Percentiles rank a stretch among this genome's conserved stretches.
Evolutionary conservation across 768 basidiomycete species (phyloP).

Genomic region (Podaxis rugospora): DNA sequence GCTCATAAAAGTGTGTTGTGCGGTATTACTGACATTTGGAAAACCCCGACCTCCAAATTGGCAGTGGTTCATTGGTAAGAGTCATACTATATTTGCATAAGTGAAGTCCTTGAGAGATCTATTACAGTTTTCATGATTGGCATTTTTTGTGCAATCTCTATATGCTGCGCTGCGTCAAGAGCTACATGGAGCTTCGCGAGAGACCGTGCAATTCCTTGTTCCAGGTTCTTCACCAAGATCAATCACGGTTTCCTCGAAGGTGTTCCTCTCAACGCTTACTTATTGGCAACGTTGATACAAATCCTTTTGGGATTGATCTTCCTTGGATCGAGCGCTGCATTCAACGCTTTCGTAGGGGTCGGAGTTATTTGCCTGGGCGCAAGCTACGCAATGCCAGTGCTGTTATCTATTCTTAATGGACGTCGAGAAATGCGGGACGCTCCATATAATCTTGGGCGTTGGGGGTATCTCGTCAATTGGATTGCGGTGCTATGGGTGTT

Average conservation of each 20-base stretch:
- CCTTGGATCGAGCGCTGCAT: conserved; percentile 57
- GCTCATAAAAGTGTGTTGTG: conserved; percentile 5
- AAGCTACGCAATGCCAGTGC: conserved; percentile 61
- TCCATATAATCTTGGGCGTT: conserved; percentile 43
- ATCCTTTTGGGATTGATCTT: conserved; percentile 59
- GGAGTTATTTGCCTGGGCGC: conserved; percentile 62
- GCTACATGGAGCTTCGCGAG: conserved; percentile 71
- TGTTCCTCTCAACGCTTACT: conserved; percentile 56
- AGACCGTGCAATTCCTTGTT: conserved; percentile 60
- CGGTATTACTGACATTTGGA: neutral
- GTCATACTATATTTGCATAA: neutral
- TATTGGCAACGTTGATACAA: conserved; percentile 55
- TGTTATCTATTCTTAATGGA: conserved; percentile 42
- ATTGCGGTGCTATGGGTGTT: conserved; percentile 54
- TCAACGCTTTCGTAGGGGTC: conserved; percentile 66
- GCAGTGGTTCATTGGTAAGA: conserved; percentile 15
- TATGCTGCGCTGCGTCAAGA: conserved; percentile 62
- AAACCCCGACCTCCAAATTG: conserved; percentile 18
- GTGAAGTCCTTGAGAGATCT: neutral
- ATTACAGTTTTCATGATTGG: conserved; percentile 46
- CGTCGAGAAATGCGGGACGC: conserved; percentile 43
- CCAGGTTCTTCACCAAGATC: conserved; percentile 43
- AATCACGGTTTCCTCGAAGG: conserved; percentile 29
- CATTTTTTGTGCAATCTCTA: conserved; percentile 63
- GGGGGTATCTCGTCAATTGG: conserved; percentile 42